phyloP scores from a whole-genome alignment of 208 protist species.

The Crithidia acanthocephali region DNA sequence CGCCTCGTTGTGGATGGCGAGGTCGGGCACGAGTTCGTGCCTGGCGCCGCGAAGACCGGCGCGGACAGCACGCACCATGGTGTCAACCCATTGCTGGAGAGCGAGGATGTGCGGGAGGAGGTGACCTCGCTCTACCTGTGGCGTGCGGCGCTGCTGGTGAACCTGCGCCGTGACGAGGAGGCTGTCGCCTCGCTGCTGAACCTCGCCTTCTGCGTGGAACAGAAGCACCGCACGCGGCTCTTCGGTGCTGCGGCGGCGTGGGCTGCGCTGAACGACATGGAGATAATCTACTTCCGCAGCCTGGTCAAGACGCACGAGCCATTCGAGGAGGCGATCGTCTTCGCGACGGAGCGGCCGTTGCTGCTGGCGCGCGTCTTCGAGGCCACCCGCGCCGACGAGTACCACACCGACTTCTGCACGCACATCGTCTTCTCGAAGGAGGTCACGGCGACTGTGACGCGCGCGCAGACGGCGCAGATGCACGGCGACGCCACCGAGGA shows the following conservation, averaged over 20 bases:
- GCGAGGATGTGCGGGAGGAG: conserved; percentile 56
- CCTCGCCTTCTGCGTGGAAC: conserved; percentile 48
- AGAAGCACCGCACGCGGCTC: conserved; percentile 49
- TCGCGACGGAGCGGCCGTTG: conserved; percentile 61
- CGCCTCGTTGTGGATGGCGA: conserved; percentile 35
- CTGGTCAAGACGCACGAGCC: conserved; percentile 60
- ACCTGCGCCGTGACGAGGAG: conserved; percentile 66
- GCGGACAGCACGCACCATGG: conserved; percentile 37
- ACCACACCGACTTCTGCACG: conserved; percentile 64
- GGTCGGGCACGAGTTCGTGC: conserved; percentile 34
- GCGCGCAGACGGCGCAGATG: conserved; percentile 66
- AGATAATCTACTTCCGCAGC: conserved; percentile 80
- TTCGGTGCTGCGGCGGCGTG: conserved; percentile 66
- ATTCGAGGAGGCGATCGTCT: conserved; percentile 45
- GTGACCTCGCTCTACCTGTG: conserved; percentile 70
- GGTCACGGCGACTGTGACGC: conserved; percentile 72
- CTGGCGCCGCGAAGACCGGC: conserved; percentile 42
- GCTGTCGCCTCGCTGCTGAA: conserved; percentile 77
- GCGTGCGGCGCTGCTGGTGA: conserved; percentile 82
- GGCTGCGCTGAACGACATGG: conserved; percentile 85
- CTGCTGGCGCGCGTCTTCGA: conserved; percentile 73
- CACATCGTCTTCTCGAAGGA: conserved; percentile 83
- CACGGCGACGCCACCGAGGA: conserved; percentile 76
- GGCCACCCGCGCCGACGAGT: conserved; percentile 46
- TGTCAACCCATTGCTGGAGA: conserved; percentile 60